Conservation (phyloP, 2,329 filamentous ascomycete genomes). For the Meredithiella fracta region DNA sequence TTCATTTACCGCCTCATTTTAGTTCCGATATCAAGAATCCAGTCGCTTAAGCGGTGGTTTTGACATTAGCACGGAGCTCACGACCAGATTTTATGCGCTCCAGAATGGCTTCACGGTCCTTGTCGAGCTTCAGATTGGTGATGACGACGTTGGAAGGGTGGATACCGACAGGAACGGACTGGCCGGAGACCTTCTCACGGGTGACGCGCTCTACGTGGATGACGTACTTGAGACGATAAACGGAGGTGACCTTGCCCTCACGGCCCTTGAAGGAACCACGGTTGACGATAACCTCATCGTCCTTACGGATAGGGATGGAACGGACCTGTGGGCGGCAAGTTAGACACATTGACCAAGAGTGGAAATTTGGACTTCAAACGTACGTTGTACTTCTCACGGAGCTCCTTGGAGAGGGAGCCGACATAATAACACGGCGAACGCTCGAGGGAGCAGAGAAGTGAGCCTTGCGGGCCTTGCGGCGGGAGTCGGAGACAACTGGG, state of each 20-base stretch:
- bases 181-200: constrained; percentile 94
- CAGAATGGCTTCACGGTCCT: constrained; percentile 79
- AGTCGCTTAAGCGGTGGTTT: constrained; percentile 31
- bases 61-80: constrained; percentile 58
- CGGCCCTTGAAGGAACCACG: constrained; percentile 92
- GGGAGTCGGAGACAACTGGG: constrained; percentile 54
- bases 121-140: constrained; percentile 97
- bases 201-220: constrained; percentile 94
- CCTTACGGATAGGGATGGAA: constrained; percentile 93
- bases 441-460: constrained; percentile 94
- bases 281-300: constrained; percentile 85
- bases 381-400: constrained; percentile 98
- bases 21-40: neutral
- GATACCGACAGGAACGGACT: constrained; percentile 86
- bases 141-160: constrained; percentile 95
- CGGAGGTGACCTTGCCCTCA: constrained; percentile 93
- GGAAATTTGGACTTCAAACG: constrained; percentile 21
- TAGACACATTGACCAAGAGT: neutral
- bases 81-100: constrained; percentile 70
- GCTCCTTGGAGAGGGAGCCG: constrained; percentile 91
- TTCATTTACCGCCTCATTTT: constrained; percentile 7
- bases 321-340: constrained; percentile 47
- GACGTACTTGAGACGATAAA: constrained; percentile 96
- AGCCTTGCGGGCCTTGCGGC: constrained; percentile 97
- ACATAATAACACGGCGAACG: constrained; percentile 92